phyloP scores from a whole-genome alignment of 2,329 filamentous ascomycete species.

The Neurospora crassa region DNA sequence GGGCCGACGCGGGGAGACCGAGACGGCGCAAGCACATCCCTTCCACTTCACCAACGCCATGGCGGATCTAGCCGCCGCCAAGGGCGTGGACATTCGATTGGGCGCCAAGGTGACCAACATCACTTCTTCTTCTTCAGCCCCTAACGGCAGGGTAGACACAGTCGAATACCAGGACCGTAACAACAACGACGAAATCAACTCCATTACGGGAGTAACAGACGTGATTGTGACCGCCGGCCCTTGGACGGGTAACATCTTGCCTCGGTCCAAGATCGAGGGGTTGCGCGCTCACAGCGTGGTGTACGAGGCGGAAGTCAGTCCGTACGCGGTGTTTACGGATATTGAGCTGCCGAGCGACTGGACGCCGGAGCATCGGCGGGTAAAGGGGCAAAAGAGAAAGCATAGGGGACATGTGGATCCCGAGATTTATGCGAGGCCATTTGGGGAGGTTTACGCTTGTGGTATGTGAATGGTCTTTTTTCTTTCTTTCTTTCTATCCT shows the following conservation, averaged over 20 bases:
- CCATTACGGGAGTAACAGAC: slow-evolving; percentile 39
- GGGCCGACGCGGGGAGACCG: slow-evolving; percentile 56
- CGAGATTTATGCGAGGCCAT: slow-evolving; percentile 87
- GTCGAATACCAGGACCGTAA: slow-evolving; percentile 50
- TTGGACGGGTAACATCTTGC: slow-evolving; percentile 53
- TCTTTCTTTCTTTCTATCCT: neutral
- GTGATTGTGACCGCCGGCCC: slow-evolving; percentile 33
- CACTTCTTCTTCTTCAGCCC: slow-evolving; percentile 23
- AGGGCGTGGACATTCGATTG: slow-evolving; percentile 57
- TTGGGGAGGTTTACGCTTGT: slow-evolving; percentile 86
- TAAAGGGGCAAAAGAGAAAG: slow-evolving; percentile 38
- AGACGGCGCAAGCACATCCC: slow-evolving; percentile 91
- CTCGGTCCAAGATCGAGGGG: slow-evolving; percentile 46
- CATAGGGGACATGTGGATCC: slow-evolving; percentile 63
- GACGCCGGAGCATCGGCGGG: slow-evolving; percentile 38
- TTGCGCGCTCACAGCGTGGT: slow-evolving; percentile 57
- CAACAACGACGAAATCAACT: slow-evolving; percentile 20
- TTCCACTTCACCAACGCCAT: slow-evolving; percentile 83
- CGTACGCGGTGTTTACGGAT: slow-evolving; percentile 78
- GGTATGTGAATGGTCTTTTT: slow-evolving; percentile 34
- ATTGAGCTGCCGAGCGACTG: slow-evolving; percentile 64
- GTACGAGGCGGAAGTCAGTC: slow-evolving; percentile 54
- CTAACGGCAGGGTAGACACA: slow-evolving; percentile 28
- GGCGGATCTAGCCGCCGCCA: slow-evolving; percentile 61
- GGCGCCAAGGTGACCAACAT: slow-evolving; percentile 61